Base-by-base conservation (phyloP, 371 early-diverging fungal genomes). In the Vairimorpha apis region DNA sequence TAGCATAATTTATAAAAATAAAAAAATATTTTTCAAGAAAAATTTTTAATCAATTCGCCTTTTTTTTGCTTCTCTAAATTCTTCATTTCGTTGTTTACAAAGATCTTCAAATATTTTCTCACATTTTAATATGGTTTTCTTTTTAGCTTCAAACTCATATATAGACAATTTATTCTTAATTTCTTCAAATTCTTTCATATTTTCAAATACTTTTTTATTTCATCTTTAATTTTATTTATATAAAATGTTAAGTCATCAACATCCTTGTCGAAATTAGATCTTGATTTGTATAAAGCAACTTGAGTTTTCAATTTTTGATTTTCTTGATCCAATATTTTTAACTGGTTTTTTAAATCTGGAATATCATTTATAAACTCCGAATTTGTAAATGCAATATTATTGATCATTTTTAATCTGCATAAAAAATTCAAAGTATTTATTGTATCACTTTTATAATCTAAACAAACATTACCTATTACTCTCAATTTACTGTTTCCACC, bases 401-500 rank as follows among this genome's bases (percentile, higher is more conserved):
- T 81, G 16, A 84, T 82, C 72, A 76, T 75, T 49, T 81, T 81
- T 21, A 75, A 63, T 12, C 80, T 59, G 16, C 47, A 56, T 18
- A 83, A 68, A 66, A 83, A 83, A 14, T 72, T 62, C 18, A 83
- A 56, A 27, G 83, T 83, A 41, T 71, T 76, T 32, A 72, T 65
- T 23, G 78, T 76, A 41, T 83, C 83, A 23, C 51, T 49, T 49
- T 60, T 62, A 60, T 76, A 56, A 13, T 72, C 77, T 14, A 76
- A 67, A 68, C 75, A 74, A 7, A 83, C 76, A 56, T 75, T 78
- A 33, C 83, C 88, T 51, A 89, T 85, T 83, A 89, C 87, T 21
- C 86, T 82, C 1, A 88, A 87, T 75, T 87, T 86, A 74, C 87
- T 86, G 74, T 88, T 87, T 35, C 88, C 89, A 14, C 88, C 88